Base-by-base conservation (phyloP, 108 stramenopile genomes). In the Pseudonitzschia multistriata region DNA sequence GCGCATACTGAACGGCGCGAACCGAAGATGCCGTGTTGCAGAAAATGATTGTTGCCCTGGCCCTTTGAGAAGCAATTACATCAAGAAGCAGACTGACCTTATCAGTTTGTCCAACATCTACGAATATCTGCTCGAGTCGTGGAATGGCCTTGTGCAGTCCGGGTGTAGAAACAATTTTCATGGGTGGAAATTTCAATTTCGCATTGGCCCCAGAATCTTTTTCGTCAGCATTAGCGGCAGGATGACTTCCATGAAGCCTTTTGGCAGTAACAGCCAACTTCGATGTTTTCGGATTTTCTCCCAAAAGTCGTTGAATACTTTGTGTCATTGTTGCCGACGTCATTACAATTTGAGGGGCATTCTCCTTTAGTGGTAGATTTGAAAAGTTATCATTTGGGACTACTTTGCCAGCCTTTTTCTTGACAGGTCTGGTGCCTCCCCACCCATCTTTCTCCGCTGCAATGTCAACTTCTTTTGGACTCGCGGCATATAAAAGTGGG, bases 321-420 rank as follows among this genome's bases (percentile, higher is more conserved):
- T 84, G 86, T 40, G 96, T 98, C 88, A 98, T 84, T 34, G 98
- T 98, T n/a, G 98, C 98, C 21, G 96, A 96, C 8, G 96, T 96
- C 68, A 97, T 61, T 15, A 98, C 77, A 22, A 97, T 79, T 60
- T 93, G 92, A 54, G 92, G 90, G 21, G 92, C 82, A 21, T 71
- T 80, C 34, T 87, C 84, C 31, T 78, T 82, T 49, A 80, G 34
- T 40, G 57, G 61, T 40, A 52, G 50, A 27, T 47, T 76, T 25
- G 50, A 24, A 2, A 3, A 22, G 22, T 2, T 1, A 25, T 25
- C 22, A 0, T 30, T 19, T 10, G 33, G 17, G n/a, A n/a, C n/a
- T 35, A 49, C 72, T 81, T 29, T 40, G 27, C 31, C 66, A 73
- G 25, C 47, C 14, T 55, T 55, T 10, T 59, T 37, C 31, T 59